A percentile compares a stretch with the other conserved stretches of the same genome.
Conservation (phyloP, 768 basidiomycete species). For the Trametes cinnabarina region DNA sequence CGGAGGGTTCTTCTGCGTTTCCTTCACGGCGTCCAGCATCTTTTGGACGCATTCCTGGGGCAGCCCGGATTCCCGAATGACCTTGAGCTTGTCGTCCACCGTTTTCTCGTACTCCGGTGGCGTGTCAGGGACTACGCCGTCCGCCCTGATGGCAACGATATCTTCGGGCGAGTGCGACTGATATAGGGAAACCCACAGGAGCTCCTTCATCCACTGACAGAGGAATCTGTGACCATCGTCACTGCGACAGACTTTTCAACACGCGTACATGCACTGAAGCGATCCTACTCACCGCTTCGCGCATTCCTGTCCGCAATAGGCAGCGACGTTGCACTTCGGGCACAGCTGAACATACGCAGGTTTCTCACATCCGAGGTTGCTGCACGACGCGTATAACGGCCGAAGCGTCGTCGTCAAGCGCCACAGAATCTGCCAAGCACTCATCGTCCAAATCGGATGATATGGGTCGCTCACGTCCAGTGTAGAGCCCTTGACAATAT, state of each 20-base stretch:
- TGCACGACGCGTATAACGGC: background rate
- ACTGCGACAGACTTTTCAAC: background rate
- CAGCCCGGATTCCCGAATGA: background rate
- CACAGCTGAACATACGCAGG: background rate
- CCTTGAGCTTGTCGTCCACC: background rate
- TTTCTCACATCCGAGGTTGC: conserved; percentile 1
- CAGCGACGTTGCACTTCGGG: background rate
- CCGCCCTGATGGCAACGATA: background rate
- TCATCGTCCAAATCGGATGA: background rate
- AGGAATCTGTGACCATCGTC: background rate
- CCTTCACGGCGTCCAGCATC: background rate
- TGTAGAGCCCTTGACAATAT: background rate
- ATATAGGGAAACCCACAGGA: background rate
- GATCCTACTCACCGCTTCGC: background rate
- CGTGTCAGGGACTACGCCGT: background rate
- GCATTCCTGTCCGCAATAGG: background rate
- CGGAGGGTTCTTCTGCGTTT: background rate
- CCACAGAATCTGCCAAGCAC: background rate
- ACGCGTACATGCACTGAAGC: background rate
- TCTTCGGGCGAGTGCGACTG: background rate
- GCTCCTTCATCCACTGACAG: background rate
- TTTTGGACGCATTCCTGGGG: background rate
- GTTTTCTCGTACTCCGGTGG: background rate
- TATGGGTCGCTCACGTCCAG: background rate
- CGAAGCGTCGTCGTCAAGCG: background rate